Evolutionary conservation across 805 yeast genomes (phyloP).

Genomic region (Zygosaccharomyces bailii): DNA sequence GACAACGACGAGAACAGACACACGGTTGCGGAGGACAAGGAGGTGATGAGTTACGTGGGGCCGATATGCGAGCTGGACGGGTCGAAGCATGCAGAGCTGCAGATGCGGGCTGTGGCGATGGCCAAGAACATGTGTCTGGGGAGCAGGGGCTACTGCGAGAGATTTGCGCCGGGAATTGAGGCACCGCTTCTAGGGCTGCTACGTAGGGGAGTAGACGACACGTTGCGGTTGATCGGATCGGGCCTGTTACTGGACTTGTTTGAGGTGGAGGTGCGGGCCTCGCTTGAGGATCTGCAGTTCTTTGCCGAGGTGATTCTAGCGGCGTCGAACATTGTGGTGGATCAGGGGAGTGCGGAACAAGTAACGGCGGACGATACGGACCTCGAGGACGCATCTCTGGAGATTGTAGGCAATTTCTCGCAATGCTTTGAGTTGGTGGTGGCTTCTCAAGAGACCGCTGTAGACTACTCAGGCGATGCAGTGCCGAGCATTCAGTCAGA

Average conservation of each 20-base stretch:
- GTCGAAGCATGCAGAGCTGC: slow-evolving; percentile 16
- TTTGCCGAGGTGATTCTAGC: slow-evolving; percentile 15
- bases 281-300: slow-evolving; percentile 13
- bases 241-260: slow-evolving; percentile 26
- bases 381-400: slow-evolving; percentile 25
- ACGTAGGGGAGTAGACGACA: neutral
- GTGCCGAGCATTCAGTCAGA: slow-evolving; percentile 19
- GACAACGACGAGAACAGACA: slow-evolving; percentile 33
- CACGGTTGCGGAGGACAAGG: slow-evolving; percentile 10
- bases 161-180: slow-evolving; percentile 17
- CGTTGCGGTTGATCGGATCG: slow-evolving; percentile 12
- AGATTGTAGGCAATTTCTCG: slow-evolving; percentile 20
- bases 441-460: slow-evolving; percentile 11
- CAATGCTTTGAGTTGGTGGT: slow-evolving; percentile 24
- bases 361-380: slow-evolving; percentile 19
- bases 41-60: slow-evolving; percentile 18
- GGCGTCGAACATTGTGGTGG: slow-evolving; percentile 15
- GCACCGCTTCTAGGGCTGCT: slow-evolving; percentile 21
- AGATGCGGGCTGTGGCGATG: slow-evolving; percentile 29
- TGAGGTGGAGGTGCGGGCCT: slow-evolving; percentile 9
- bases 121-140: slow-evolving; percentile 31
- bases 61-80: slow-evolving; percentile 18
- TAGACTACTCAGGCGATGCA: slow-evolving; percentile 11
- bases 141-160: slow-evolving; percentile 18
- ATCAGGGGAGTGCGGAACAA: slow-evolving; percentile 9